phyloP scores from a whole-genome alignment of 2,329 filamentous ascomycete species.

The Fusarium phyllophilum region DNA sequence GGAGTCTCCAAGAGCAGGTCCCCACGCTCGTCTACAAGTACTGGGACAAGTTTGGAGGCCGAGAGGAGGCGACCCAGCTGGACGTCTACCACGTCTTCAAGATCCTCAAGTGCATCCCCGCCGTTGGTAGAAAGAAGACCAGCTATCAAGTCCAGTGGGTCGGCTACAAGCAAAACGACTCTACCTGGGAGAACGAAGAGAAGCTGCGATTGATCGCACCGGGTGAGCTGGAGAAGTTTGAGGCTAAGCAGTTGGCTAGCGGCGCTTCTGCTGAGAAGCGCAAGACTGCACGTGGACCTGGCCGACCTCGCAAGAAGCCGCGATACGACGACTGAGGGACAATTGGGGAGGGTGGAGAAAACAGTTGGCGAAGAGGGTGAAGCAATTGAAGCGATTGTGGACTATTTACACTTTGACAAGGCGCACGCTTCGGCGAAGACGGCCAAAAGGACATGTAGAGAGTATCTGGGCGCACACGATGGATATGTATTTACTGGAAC shows the following conservation, averaged over 20 bases:
- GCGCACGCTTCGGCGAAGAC: not conserved
- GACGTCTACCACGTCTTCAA: constrained; percentile 43
- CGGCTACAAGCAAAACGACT: constrained; percentile 38
- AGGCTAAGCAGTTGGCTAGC: constrained; percentile 35
- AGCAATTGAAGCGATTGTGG: not conserved
- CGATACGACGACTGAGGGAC: not conserved
- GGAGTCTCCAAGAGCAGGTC: constrained; percentile 42
- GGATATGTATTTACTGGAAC: constrained; percentile 22
- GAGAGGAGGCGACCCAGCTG: constrained; percentile 38
- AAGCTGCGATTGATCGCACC: constrained; percentile 40
- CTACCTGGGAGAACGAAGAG: constrained; percentile 38
- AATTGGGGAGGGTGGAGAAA: not conserved
- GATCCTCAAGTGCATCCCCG: constrained; percentile 37
- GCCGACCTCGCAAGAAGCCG: constrained; percentile 42
- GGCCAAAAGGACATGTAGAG: constrained; percentile 14
- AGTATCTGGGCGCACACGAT: constrained; percentile 27
- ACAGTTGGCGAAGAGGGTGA: not conserved
- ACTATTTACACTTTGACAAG: not conserved
- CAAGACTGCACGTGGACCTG: constrained; percentile 33
- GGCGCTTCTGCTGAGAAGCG: constrained; percentile 36
- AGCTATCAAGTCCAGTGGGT: constrained; percentile 45
- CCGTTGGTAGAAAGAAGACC: constrained; percentile 27
- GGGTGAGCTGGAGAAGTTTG: constrained; percentile 38
- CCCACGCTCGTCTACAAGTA: constrained; percentile 42
- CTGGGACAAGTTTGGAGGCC: constrained; percentile 40